Percentiles rank a stretch among this genome's conserved stretches.
Evolutionary conservation across 139 green algal genomes (phyloP).

Genomic region (Micractinium sp.): DNA sequence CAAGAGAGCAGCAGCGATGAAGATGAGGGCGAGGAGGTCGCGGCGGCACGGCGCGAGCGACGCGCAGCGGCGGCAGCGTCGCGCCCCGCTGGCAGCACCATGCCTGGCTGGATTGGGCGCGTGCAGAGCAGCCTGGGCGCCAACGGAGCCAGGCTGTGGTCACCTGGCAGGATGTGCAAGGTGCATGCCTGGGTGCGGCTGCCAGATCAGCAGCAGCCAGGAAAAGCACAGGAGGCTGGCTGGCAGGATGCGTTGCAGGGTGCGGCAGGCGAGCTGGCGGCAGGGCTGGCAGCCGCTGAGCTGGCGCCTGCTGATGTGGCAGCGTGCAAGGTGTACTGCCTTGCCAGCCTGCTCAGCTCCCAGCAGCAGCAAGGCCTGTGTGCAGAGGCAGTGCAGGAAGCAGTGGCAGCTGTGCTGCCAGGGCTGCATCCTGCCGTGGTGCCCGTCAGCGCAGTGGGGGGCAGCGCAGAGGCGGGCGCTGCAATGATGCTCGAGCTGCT

Average conservation of each 20-base stretch:
- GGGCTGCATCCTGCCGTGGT: background rate
- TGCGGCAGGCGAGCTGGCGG: background rate
- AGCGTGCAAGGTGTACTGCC: constrained; percentile 34
- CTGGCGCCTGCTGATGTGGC: constrained; percentile 29
- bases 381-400: background rate
- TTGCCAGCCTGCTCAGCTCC: background rate
- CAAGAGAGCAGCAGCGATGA: constrained; percentile 20
- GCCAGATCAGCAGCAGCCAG: too few relatives aligned
- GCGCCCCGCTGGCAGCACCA: constrained; percentile 7
- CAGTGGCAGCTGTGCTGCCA: background rate
- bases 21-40: background rate
- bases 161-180: constrained; percentile 12
- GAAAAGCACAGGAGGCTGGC: background rate
- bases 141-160: background rate
- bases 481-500: constrained; percentile 12
- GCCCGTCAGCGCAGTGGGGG: constrained; percentile 24
- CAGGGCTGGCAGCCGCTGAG: background rate
- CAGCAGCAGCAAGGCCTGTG: background rate
- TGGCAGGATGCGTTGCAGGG: background rate
- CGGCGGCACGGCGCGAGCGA: background rate
- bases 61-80: background rate
- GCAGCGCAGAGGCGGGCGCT: background rate
- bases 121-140: background rate
- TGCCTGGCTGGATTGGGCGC: constrained; percentile 36
- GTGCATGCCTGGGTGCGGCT: background rate